Base-by-base conservation (phyloP, 2,329 filamentous ascomycete genomes). In the Ascochyta lentis region DNA sequence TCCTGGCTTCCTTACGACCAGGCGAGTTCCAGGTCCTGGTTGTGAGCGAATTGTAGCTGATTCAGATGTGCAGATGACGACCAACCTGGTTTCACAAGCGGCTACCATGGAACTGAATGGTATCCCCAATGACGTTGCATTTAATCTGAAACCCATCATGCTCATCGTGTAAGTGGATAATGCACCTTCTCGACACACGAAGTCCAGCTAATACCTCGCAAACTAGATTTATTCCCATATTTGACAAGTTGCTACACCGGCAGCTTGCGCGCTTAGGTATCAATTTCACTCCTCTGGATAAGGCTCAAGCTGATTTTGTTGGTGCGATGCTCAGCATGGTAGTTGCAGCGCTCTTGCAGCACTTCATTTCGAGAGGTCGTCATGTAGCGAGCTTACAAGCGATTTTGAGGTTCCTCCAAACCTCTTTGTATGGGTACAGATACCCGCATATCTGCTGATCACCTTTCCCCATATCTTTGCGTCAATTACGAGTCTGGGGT, bases 41-140 rank as follows among this genome's bases (percentile, higher is more conserved):
- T 19, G 12, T 7, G 15, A 33, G 3, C 4, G 23, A 16, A n/a
- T 9, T 2, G 16, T 15, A 42, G 33, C 53, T 56, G 16, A 56
- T 16, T 12, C 4, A 12, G 16, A 9, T 31, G 13, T 15, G 13
- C 16, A 90, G 67, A 85, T 89, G 75, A 85, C 83, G 22, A 83
- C 79, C 70, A 89, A 88, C 76, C 82, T 89, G 58, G 60, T 63
- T 16, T 64, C 61, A 2, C 81, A 84, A 65, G 81, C 81, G 6
- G 80, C 78, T 0, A 81, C 81, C 8, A 81, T 83, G 80, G 54
- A 73, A 6, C 73, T 81, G 2, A 72, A 78, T 35, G 89, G 89
- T 16, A 83, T 91, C 1, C 90, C 90, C 64, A 93, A 92, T 79
- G 90, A 93, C 68, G 78, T 92, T 49, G 83, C 92, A 65, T 84